Base-by-base conservation (phyloP, 495 filamentous ascomycete species). In the Pseudomonodictys pantanalensis region DNA sequence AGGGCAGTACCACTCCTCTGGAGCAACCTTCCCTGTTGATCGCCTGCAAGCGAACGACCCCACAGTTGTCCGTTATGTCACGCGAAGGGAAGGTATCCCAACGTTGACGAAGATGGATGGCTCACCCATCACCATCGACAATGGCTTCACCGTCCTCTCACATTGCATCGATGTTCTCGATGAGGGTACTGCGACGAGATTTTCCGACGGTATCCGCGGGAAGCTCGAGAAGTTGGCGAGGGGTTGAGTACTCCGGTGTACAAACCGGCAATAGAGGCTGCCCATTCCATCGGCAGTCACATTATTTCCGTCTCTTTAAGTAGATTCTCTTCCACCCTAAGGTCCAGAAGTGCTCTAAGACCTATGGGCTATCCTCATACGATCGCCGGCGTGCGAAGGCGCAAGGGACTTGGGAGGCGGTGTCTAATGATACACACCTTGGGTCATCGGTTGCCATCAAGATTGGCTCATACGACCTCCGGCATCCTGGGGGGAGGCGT, bases 121-220 rank as follows among this genome's bases (percentile, higher is more conserved):
- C 4, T 67, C 71, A 9, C 60, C 63, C 24, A 60, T 74, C 32
- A 42, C 59, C 1, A 63, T 76, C 38, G 68, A 73, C 56, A 48
- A 73, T 39, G 52, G 63, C 5, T 72, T 56, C 43, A 48, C 53
- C 2, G 62, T 74, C 1, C 58, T 76, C 17, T 66, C 66, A 26
- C 72, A 76, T 47, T 74, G 72, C 65, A 60, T 74, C 52, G 72
- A 74, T 22, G 67, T 74, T 50, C 68, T 74, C 55, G 68, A 70
- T 33, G 72, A 74, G 44, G 73, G 73, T 28, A 62, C 67, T 3
- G 58, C 71, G 58, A 73, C 72, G 1, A 69, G 72, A 15, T 76
- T 76, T 48, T 71, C 72, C 12, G 72, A 76, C 39, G 73, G 73
- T 12, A 71, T 76, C 50, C 58, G 69, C 25, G 46, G 61, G 10